Percentiles rank a stretch among this genome's conserved stretches.
Evolutionary conservation across 2,329 filamentous ascomycete genomes (phyloP).

Genomic region (Huntiella moniliformis): DNA sequence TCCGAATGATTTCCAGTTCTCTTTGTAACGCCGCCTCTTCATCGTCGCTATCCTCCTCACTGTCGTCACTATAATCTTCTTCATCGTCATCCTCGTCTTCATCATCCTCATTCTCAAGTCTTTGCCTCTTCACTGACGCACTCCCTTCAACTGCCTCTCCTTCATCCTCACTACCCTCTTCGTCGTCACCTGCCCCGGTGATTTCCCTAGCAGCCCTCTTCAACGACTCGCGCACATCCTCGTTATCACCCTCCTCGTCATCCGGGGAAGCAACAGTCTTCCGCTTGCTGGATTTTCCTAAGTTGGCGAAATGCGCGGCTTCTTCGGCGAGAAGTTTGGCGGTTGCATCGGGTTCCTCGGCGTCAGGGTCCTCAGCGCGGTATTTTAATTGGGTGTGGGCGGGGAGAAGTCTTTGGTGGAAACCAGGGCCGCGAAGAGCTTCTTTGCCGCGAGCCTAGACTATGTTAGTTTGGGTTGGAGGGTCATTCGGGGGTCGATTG

Average conservation of each 20-base stretch:
- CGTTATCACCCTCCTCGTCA: slow-evolving; percentile 32
- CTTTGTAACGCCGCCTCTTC: slow-evolving; percentile 78
- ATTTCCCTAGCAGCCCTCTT: slow-evolving; percentile 16
- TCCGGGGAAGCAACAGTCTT: slow-evolving; percentile 25
- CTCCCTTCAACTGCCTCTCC: slow-evolving; percentile 47
- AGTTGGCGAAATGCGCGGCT: slow-evolving; percentile 70
- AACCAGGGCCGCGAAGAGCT: slow-evolving; percentile 76
- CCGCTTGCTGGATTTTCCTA: slow-evolving; percentile 28
- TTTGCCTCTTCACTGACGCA: slow-evolving; percentile 60
- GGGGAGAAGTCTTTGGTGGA: slow-evolving; percentile 87
- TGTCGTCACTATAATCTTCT: slow-evolving; percentile 33
- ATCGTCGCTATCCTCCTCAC: slow-evolving; percentile 46
- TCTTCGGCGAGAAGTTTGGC: slow-evolving; percentile 82
- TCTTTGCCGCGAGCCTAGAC: slow-evolving; percentile 76
- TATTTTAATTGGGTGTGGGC: slow-evolving; percentile 88
- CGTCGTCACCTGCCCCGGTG: slow-evolving; percentile 33
- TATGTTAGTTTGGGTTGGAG: not conserved
- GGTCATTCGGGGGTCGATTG: slow-evolving; percentile 7
- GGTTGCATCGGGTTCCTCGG: slow-evolving; percentile 53
- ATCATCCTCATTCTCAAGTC: slow-evolving; percentile 64
- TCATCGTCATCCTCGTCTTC: slow-evolving; percentile 33
- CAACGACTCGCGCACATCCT: slow-evolving; percentile 18
- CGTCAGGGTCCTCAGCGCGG: slow-evolving; percentile 45
- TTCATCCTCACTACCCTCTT: slow-evolving; percentile 47
- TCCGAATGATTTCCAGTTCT: slow-evolving; percentile 85